Conservation (phyloP, 148 eudicot species). For the Cornus florida region DNA sequence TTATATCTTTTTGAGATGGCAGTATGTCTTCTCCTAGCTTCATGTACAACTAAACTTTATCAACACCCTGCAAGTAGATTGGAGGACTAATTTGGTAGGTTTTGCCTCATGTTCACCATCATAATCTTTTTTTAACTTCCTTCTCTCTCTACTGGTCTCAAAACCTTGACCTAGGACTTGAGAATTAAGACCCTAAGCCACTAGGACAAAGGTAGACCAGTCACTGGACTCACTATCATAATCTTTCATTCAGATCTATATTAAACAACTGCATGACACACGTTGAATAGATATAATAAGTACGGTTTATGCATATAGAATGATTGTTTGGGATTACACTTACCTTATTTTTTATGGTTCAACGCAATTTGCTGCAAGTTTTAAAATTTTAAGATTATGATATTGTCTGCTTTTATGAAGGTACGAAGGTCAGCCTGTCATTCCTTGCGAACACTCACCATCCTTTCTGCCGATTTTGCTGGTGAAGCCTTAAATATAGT, state of each 20-base stretch:
- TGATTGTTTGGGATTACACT: slow-evolving; percentile 5
- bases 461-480: slow-evolving; percentile 58
- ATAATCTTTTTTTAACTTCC: neutral
- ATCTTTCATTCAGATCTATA: neutral
- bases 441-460: slow-evolving; percentile 52
- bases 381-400: slow-evolving; percentile 15
- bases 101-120: neutral
- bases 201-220: too few relatives aligned
- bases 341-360: slow-evolving; percentile 1
- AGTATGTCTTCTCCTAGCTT: neutral
- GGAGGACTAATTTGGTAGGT: neutral
- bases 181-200: too few relatives aligned
- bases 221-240: too few relatives aligned
- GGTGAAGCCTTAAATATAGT: slow-evolving; percentile 58
- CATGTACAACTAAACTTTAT: neutral
- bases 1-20: neutral
- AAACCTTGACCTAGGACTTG: too few relatives aligned
- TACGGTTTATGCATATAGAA: neutral
- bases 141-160: too few relatives aligned
- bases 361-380: slow-evolving; percentile 9
- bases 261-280: neutral
- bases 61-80: neutral
- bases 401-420: slow-evolving; percentile 43
- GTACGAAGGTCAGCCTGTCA: slow-evolving; percentile 79
- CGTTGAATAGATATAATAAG: neutral